These are phyloP conservation scores for Talaromyces sp. DNA, from an alignment of 2,329 filamentous ascomycete species.

Conservation along the genomic window DNA sequence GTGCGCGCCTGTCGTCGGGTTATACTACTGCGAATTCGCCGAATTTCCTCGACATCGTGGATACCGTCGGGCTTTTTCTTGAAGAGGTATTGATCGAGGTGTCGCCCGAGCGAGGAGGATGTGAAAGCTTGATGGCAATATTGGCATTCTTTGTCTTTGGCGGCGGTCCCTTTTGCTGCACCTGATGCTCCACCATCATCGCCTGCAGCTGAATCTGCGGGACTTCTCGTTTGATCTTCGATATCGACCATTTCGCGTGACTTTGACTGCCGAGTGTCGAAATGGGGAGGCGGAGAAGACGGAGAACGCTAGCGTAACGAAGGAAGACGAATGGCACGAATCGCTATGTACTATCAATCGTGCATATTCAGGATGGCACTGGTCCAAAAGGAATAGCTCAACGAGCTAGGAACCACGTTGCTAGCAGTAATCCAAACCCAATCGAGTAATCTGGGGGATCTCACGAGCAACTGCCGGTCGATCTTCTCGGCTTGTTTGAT, in stretches of 20 bases:
- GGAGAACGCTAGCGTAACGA: neutral
- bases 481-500: neutral
- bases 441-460: neutral
- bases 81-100: constrained; percentile 91
- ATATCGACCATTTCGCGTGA: constrained; percentile 14
- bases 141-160: constrained; percentile 83
- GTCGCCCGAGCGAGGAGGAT: constrained; percentile 85
- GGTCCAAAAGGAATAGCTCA: neutral
- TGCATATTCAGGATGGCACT: neutral
- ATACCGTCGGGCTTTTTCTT: constrained; percentile 91
- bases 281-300: neutral
- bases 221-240: constrained; percentile 14
- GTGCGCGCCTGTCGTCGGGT: constrained; percentile 79
- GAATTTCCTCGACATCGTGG: constrained; percentile 86
- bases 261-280: neutral
- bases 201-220: constrained; percentile 13
- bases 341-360: neutral
- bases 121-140: constrained; percentile 90
- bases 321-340: neutral
- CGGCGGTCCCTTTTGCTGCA: constrained; percentile 35
- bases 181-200: constrained; percentile 13
- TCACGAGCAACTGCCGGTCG: neutral
- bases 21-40: constrained; percentile 75
- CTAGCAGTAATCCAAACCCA: neutral
- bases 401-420: neutral